Evolutionary conservation across 805 yeast species (phyloP), one percentile per base, ranked within the genome.

Genomic region (Isabelozyma rhagii): DNA sequence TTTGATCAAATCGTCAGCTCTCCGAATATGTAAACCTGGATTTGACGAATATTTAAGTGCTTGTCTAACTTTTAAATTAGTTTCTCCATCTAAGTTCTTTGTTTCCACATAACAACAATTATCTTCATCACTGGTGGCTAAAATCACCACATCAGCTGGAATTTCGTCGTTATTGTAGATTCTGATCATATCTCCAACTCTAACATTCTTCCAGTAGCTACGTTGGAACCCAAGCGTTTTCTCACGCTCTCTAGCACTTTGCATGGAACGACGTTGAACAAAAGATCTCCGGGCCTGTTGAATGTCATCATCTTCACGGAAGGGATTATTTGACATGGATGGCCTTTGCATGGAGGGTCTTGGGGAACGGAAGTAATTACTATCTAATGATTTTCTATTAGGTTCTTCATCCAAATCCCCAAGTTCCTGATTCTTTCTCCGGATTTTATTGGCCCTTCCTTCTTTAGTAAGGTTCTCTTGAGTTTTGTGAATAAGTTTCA

Each of bases 21-120:
- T 59, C 14, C 48, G 50, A 9, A 74, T 60, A 47, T 74, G 79
- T 51, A 75, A 69, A 5, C 28, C 14, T 8, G 41, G 18, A 13
- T 80, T 72, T 34, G 69, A 73, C 38, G 85, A 78, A 58, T 83
- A 81, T 59, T 85, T 83, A 57, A 88, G 65, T 4, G 92, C 85
- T 63, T 85, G 89, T 59, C 84, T 84, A 40, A 84, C 87, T 67
- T 88, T 88, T 66, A 88, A 71, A 57, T 87, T 88, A 1, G 94
- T 74, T 56, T 69, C 78, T 47, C 75, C 79, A 55, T 69, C 79
- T 43, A 68, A 60, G 56, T 70, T 73, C 51, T 69, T 72, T 2
- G 77, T 71, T 56, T 71, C 96, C 31, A 87, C 82, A 58, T 72
- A 82, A 63, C 85, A 83, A 47, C 83, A 82, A 49, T 82, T 83